Evolutionary conservation across 1,284 basidiomycete genomes (phyloP), one percentile per base, ranked within the genome.

Genomic region (Neotropicomus parvogracilis): DNA sequence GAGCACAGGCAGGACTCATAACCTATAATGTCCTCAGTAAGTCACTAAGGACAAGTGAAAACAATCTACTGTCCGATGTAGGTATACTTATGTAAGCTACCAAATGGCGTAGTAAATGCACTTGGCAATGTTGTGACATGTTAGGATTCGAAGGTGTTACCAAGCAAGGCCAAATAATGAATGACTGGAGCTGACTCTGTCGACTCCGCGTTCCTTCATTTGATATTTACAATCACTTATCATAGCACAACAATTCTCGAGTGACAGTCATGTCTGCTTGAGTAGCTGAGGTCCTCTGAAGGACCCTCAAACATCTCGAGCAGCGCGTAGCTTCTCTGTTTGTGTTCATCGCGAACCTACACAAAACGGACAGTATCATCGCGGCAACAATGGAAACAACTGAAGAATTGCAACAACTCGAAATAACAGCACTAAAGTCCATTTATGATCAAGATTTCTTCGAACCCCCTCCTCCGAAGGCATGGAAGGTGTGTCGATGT

Each of bases 401-500:
- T 54, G 80, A 84, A 70, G 83, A 86, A 73, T 71, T 75, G 63
- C 86, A 89, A 70, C 73, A 81, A 56, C 70, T 78, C 54, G 87
- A 90, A 74, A 84, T 89, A 57, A 85, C 81, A 43, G 85, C 80
- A 36, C 73, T 90, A 54, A 78, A 81, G 66, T 83, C 86, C 53
- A 90, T 90, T 53, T 90, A 85, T 70, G 83, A 74, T 55, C 77
- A 85, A 53, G 81, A 87, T 59, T 88, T 87, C 59, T 73, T 81
- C 39, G 78, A 86, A 59, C 77, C 75, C 50, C 80, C 81, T 32
- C 80, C 85, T n/a, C 81, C 83, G 19, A 88, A 79, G 60, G 87
- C 78, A 48, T 90, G 88, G 87, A 89, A 87, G 77, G 86, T 85
- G 41, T 17, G 67, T 61, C 26, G 2, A 17, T n/a, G n/a, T 28